Percentiles rank a stretch among this genome's conserved stretches.
phyloP scores from a whole-genome alignment of 148 eudicot species.

The Silene conica region DNA sequence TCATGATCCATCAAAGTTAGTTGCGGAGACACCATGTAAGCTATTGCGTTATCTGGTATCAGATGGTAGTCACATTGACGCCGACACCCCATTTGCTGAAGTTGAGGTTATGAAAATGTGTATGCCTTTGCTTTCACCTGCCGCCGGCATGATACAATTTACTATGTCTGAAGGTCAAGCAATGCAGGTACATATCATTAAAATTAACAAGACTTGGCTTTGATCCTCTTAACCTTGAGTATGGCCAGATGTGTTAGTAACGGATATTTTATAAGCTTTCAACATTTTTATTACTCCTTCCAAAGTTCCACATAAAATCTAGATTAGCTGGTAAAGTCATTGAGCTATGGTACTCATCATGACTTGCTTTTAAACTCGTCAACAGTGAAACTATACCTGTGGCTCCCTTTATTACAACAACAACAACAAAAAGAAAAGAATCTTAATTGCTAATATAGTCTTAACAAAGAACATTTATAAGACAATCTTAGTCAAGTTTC shows the following conservation, averaged over 20 bases:
- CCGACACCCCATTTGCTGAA: constrained; percentile 95
- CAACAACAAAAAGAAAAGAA: too few relatives aligned
- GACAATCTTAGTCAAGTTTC: background rate
- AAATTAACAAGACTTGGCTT: background rate
- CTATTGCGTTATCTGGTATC: constrained; percentile 71
- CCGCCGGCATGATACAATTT: constrained; percentile 78
- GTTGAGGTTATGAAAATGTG: constrained; percentile 99
- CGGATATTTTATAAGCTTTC: constrained; percentile 2
- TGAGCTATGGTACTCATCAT: background rate
- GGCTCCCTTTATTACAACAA: too few relatives aligned
- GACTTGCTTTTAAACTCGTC: background rate
- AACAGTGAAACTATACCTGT: too few relatives aligned
- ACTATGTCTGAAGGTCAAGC: constrained; percentile 97
- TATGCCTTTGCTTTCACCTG: constrained; percentile 99
- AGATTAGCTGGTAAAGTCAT: background rate
- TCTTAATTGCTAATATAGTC: too few relatives aligned
- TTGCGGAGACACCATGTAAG: constrained; percentile 99
- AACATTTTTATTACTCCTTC: background rate
- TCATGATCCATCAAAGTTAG: constrained; percentile 95
- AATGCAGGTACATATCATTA: constrained; percentile 73
- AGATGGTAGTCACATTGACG: constrained; percentile 92
- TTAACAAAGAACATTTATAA: background rate
- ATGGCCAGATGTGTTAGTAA: background rate
- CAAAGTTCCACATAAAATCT: background rate
- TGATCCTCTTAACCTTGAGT: background rate